Evolutionary conservation across 78 protist genomes (phyloP).

Genomic region (Andalucia godoyi): DNA sequence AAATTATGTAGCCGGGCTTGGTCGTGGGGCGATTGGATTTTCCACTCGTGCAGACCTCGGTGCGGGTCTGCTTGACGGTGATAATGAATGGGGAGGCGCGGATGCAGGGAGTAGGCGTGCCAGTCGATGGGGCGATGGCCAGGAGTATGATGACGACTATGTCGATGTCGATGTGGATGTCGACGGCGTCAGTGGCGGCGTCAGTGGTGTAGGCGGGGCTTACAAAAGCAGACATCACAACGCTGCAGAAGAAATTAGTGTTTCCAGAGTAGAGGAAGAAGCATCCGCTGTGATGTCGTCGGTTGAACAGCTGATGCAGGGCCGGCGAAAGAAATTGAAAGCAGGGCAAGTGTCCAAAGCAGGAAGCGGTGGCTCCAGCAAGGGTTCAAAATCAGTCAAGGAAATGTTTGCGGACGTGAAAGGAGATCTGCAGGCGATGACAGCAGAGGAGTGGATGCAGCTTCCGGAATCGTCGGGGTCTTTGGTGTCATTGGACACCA

Average conservation of each 20-base stretch:
- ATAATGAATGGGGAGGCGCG: no score
- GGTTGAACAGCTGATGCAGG: conserved; percentile 53
- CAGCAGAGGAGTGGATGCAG: conserved; percentile 30
- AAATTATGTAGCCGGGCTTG: conserved; percentile 77
- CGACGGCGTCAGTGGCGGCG: background rate
- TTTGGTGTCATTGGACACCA: background rate
- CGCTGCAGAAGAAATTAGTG: no score
- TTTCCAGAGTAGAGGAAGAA: background rate
- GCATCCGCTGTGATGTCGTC: no score
- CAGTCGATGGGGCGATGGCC: background rate
- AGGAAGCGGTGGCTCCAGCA: no score
- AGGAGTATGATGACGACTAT: background rate
- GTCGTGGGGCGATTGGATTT: conserved; percentile 88
- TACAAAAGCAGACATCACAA: background rate
- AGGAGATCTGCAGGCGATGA: background rate
- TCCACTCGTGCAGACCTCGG: conserved; percentile 89
- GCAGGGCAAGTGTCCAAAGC: conserved; percentile 34
- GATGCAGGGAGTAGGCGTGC: no score
- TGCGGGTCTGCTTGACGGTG: conserved; percentile 4
- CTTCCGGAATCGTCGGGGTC: conserved; percentile 41
- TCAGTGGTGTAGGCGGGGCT: background rate
- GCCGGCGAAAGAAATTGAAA: no score
- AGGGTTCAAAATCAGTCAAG: no score
- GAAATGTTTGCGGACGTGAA: conserved; percentile 74
- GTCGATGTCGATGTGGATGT: background rate